These are phyloP conservation scores for Leptographium flavum DNA, from an alignment of 2,329 filamentous ascomycete species.

Conservation along the genomic window DNA sequence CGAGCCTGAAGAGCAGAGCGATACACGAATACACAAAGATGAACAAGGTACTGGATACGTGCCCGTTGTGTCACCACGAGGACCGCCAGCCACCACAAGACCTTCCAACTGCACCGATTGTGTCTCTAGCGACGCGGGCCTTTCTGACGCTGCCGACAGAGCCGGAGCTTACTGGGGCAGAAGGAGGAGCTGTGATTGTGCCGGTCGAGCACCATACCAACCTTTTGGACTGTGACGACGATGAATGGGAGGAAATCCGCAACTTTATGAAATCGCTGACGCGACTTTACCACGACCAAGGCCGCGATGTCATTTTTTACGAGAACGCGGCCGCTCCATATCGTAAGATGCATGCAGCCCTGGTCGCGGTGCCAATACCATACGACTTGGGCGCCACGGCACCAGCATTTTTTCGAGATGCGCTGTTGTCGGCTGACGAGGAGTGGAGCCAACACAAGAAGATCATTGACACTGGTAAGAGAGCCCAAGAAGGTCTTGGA, in stretches of 20 bases:
- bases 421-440: slow-evolving; percentile 73
- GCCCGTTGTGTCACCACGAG: slow-evolving; percentile 86
- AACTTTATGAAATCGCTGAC: slow-evolving; percentile 98
- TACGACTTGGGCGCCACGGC: slow-evolving; percentile 84
- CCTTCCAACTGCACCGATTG: slow-evolving; percentile 63
- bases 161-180: slow-evolving; percentile 59
- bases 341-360: slow-evolving; percentile 67
- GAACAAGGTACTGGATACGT: slow-evolving; percentile 72
- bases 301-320: slow-evolving; percentile 89
- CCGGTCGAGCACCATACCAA: slow-evolving; percentile 79
- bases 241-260: slow-evolving; percentile 97
- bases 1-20: slow-evolving; percentile 75
- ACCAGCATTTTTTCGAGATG: slow-evolving; percentile 90
- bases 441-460: slow-evolving; percentile 96
- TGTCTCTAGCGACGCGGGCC: slow-evolving; percentile 73
- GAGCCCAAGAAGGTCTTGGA: slow-evolving; percentile 53
- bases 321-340: slow-evolving; percentile 82
- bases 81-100: slow-evolving; percentile 52
- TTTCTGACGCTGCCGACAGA: slow-evolving; percentile 83
- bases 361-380: slow-evolving; percentile 77
- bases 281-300: slow-evolving; percentile 86
- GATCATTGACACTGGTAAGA: slow-evolving; percentile 71
- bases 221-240: slow-evolving; percentile 93
- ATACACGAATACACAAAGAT: slow-evolving; percentile 83
- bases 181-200: slow-evolving; percentile 75